Base-by-base conservation (phyloP, 164 flowering plant species). In the Malania oleifera region DNA sequence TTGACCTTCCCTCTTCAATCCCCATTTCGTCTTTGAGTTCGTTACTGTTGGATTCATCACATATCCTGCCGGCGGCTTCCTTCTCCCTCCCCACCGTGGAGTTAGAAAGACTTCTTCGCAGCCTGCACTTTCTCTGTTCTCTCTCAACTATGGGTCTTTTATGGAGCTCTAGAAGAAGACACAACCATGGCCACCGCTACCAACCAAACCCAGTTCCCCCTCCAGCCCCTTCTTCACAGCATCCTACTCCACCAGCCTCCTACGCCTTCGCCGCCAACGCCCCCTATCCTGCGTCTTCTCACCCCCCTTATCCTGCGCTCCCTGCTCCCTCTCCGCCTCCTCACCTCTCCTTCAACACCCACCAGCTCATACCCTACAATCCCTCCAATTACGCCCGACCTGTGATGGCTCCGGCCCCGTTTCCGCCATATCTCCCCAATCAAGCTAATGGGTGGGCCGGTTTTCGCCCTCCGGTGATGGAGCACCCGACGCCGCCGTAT, bases 111-210 rank as follows among this genome's bases (percentile, higher is more conserved):
- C 1, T 12, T 34, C 38, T 34, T 12, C 11, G 38, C 38, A 34
- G 11, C 38, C 38, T 34, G 10, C 11, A 7, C 1, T n/a, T n/a
- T n/a, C n/a, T n/a, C n/a, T n/a, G n/a, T n/a, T n/a, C 38, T 34
- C 38, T 34, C 38, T 34, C 38, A 7, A 12, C 7, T 34, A 45
- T 45, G 52, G 52, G 52, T 9, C 11, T 20, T 48, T 48, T 23
- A 48, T 48, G 52, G 52, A 48, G 52, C 6, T 25, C 26, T 48
- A 48, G 52, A 48, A 48, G 52, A 48, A 48, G 26, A 44, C 48
- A 44, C 15, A 44, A 44, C 48, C 48, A 44, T 20, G 5, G 6
- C 15, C 15, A 44, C 48, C 48, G 6, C 19, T 14, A 44, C 7
- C 48, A 20, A 20, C 48, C 18, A 20, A 4, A 44, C 15, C 48